phyloP scores from a whole-genome alignment of 164 flowering plant species.

The Magnolia sinica region DNA sequence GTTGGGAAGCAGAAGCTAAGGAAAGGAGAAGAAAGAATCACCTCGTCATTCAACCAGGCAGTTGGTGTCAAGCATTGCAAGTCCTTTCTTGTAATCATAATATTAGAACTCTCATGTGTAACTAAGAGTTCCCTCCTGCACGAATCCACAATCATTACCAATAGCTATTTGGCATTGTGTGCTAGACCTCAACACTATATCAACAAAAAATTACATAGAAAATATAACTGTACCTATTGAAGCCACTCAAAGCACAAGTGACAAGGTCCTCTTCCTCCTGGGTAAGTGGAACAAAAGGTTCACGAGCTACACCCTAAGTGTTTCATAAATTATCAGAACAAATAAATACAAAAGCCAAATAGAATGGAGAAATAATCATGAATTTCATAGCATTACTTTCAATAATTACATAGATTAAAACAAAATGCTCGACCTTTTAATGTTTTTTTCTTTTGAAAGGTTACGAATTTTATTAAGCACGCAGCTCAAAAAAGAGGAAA shows the following conservation, averaged over 20 bases:
- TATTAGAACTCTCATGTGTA: constrained; percentile 64
- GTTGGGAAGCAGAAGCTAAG: neutral
- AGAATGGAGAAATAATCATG: too few species aligned
- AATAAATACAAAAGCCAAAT: too few species aligned
- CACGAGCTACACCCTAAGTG: constrained; percentile 40
- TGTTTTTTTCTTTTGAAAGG: too few species aligned
- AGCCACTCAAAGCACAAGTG: constrained; percentile 42
- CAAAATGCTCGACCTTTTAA: too few species aligned
- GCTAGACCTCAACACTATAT: neutral
- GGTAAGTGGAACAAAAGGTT: constrained; percentile 64
- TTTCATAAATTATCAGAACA: neutral
- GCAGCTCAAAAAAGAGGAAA: too few species aligned
- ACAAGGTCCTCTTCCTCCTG: constrained; percentile 64
- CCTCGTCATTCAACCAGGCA: constrained; percentile 98
- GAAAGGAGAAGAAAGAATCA: constrained; percentile 18
- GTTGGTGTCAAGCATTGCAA: constrained; percentile 72
- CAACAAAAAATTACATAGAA: neutral
- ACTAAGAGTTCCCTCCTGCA: constrained; percentile 64
- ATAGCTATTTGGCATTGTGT: neutral
- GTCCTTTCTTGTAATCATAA: constrained; percentile 70
- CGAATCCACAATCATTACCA: neutral
- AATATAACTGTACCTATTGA: constrained; percentile 40
- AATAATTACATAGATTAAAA: too few species aligned
- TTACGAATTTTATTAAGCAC: too few species aligned
- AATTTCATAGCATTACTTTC: too few species aligned